Conservation (phyloP, 225 moss, liverwort and hornwort genomes). For the Marchantia polymorpha region DNA sequence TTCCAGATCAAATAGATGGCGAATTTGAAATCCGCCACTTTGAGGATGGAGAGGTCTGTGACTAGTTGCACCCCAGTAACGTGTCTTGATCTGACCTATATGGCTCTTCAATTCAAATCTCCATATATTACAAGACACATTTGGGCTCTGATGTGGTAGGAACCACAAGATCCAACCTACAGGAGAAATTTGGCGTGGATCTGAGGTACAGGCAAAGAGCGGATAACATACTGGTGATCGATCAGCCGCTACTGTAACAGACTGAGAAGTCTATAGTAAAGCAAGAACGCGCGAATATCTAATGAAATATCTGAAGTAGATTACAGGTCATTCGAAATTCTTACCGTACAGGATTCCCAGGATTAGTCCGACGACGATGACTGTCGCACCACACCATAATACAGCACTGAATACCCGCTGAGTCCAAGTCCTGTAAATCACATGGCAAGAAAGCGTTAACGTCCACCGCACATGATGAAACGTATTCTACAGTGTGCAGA, state of each 20-base stretch:
- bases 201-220: neutral
- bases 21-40: no score
- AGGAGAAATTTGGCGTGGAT: no score
- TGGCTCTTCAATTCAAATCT: no score
- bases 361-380: constrained; percentile 62
- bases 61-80: no score
- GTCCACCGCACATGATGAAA: no score
- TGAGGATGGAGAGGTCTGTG: no score
- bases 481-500: neutral
- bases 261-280: neutral
- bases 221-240: neutral
- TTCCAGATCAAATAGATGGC: no score
- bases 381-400: constrained; percentile 66
- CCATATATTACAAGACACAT: no score
- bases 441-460: neutral
- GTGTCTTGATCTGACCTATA: no score
- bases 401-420: constrained; percentile 65
- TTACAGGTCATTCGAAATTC: neutral
- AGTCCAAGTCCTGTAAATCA: constrained; percentile 48
- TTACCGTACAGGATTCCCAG: constrained; percentile 64
- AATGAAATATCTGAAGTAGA: neutral
- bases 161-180: no score
- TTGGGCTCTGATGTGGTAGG: no score
- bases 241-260: neutral
- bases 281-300: neutral